Evolutionary conservation across 2,329 filamentous ascomycete genomes (phyloP).

Genomic region (Diplodia scrobiculata): DNA sequence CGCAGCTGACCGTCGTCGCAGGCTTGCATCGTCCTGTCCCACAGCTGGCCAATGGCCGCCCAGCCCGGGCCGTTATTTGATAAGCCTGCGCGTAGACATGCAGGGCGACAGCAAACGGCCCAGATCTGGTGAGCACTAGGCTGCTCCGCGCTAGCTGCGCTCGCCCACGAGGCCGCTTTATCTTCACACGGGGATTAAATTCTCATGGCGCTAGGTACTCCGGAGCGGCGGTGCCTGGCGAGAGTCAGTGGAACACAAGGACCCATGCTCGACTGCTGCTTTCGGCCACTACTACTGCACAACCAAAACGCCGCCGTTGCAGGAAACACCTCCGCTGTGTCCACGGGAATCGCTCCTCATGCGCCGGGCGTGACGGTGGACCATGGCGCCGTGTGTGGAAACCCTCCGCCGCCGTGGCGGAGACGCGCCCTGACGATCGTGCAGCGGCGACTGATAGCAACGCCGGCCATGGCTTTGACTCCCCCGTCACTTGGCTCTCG

Average conservation of each 20-base stretch:
- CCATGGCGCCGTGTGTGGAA: too few relatives aligned
- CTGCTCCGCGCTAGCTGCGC: background rate
- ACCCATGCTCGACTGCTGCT: constrained; percentile 7
- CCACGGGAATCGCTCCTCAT: constrained; percentile 3
- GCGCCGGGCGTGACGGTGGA: background rate
- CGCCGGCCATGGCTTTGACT: background rate
- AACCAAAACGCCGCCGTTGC: constrained; percentile 6
- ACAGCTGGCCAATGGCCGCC: background rate
- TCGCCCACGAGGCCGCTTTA: constrained; percentile 5
- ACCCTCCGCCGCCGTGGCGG: too few relatives aligned
- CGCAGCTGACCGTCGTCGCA: constrained; percentile 12
- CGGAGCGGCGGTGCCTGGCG: constrained; percentile 8
- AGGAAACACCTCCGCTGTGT: background rate
- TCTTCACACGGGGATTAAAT: background rate
- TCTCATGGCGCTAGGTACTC: background rate
- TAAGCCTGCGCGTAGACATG: background rate
- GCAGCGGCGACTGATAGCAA: background rate
- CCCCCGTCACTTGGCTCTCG: background rate
- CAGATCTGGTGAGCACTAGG: background rate
- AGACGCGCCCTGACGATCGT: constrained; percentile 4
- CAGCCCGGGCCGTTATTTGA: background rate
- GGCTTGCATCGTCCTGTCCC: background rate
- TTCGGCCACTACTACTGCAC: constrained; percentile 2
- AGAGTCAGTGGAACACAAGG: constrained; percentile 20
- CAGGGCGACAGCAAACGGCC: background rate